Conservation (phyloP, 139 green algal species). For the Nannochloris sp. region DNA sequence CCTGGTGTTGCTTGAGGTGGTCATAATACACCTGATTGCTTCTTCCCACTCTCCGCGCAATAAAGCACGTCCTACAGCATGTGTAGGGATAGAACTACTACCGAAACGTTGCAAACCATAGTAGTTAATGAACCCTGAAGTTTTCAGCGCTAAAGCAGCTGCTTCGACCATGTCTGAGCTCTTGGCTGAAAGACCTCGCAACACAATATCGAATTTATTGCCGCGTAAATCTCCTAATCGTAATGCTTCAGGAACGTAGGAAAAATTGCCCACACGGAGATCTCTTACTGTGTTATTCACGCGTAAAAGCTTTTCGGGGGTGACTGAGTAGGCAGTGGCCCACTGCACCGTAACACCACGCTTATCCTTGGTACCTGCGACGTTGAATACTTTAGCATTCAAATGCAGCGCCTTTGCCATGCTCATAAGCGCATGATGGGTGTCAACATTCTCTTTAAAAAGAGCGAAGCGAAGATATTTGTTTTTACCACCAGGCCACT, state of each 20-base stretch:
- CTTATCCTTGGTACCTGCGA: constrained; percentile 94
- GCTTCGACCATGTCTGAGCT: constrained; percentile 29
- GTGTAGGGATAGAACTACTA: constrained; percentile 57
- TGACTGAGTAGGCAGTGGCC: constrained; percentile 64
- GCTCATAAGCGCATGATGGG: constrained; percentile 29
- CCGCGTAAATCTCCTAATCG: constrained; percentile 64
- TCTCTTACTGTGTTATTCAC: constrained; percentile 28
- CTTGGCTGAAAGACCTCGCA: constrained; percentile 40
- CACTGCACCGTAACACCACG: constrained; percentile 75
- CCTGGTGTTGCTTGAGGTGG: constrained; percentile 9
- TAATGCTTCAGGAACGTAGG: constrained; percentile 31
- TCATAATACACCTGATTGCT: constrained; percentile 63
- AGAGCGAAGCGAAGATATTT: constrained; percentile 66
- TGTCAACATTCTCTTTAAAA: constrained; percentile 90
- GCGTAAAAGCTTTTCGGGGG: constrained; percentile 11
- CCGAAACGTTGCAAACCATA: constrained; percentile 95
- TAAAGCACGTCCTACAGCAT: constrained; percentile 67
- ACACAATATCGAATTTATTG: constrained; percentile 75
- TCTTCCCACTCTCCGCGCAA: constrained; percentile 62
- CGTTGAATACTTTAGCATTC: constrained; percentile 28
- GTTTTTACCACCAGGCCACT: constrained; percentile 36
- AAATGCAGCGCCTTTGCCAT: constrained; percentile 31
- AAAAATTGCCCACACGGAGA: constrained; percentile 66
- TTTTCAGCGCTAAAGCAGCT: constrained; percentile 36
- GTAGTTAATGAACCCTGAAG: constrained; percentile 89